Base-by-base conservation (phyloP, 768 basidiomycete species). In the Terana coerulea region DNA sequence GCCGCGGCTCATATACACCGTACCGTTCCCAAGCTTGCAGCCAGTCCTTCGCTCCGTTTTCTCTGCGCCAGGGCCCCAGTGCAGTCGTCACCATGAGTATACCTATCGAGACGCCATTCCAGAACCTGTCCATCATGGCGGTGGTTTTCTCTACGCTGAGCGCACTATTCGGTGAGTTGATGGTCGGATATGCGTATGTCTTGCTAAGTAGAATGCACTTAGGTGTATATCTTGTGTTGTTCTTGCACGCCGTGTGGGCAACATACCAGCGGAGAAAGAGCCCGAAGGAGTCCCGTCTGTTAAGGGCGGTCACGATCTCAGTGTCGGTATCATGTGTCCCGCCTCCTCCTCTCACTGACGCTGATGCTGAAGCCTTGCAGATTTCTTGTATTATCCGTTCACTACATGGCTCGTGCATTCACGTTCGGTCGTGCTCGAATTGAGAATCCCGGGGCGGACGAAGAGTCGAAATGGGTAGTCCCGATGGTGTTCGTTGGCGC, bases 191-290 rank as follows among this genome's bases (percentile, higher is more conserved):
- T 14, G 17, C 22, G 33, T 31, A 6, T 6, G 8, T 45, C 19
- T n/a, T n/a, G n/a, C n/a, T n/a, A n/a, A n/a, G n/a, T n/a, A n/a
- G n/a, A n/a, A n/a, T n/a, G n/a, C n/a, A 5, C 26, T 2, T 43
- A 64, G 62, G 62, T 25, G 46, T 59, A 4, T 64, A 64, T 42
- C 37, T 55, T 17, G 43, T 58, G 3, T 50, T 64, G 5, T 57
- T 62, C 36, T 30, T 58, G 9, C 57, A 60, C 28, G 59, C 61
- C 5, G 26, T 62, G 8, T 64, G 62, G 62, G 43, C 61, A 1
- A 60, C 58, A 17, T 49, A 52, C 14, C 52, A 46, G 14, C 51
- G 47, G 1, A 22, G n/a, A n/a, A n/a, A n/a, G n/a, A n/a, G n/a
- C n/a, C n/a, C n/a, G n/a, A n/a, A n/a, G n/a, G n/a, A n/a, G n/a